Base-by-base conservation (phyloP, 441 rosid genomes). In the Brassica hybrid region DNA sequence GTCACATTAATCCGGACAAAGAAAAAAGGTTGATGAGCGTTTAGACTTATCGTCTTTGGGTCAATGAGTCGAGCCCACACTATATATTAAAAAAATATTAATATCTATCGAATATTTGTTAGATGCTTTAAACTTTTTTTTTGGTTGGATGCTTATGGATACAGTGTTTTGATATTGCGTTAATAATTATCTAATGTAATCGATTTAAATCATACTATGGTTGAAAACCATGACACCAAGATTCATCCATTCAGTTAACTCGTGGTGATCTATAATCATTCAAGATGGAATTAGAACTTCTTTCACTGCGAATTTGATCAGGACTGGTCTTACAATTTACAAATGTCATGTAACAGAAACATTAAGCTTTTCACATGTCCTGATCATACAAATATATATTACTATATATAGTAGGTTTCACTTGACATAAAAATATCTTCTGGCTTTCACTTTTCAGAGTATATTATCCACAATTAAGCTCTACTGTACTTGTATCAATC, bases 1-100 rank as follows among this genome's bases (percentile, higher is more conserved):
- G 75, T 68, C 69, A 69, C 71, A 72, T 45, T 72, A 60, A 72
- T 59, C 73, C 81, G 52, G 78, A 73, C 82, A 71, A 71, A 41
- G 45, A 41, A 32, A 50, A 61, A 78, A 73, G 27, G 75, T 73
- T 79, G 30, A 78, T 19, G 66, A 32, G 36, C 36, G 65, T 23
- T 71, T 17, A 32, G 68, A 77, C 77, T 78, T 72, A 66, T 72
- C 77, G 48, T 48, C 64, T 67, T 67, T 72, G 56, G 14, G 10
- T 60, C 63, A 60, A 72, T 67, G 12, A 72, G 18, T 62, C 62
- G 74, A 69, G 43, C 78, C 82, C 71, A 78, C 78, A 18, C 12
- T 64, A 38, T n/a, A 38, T 10, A 3, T 34, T 36, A 36, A 7
- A 3, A 5, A 48, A 6, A 50, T 45, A 67, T 45, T 30, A 30